phyloP scores from a whole-genome alignment of 1,284 basidiomycete genomes.

The Ustilago trichophora region DNA sequence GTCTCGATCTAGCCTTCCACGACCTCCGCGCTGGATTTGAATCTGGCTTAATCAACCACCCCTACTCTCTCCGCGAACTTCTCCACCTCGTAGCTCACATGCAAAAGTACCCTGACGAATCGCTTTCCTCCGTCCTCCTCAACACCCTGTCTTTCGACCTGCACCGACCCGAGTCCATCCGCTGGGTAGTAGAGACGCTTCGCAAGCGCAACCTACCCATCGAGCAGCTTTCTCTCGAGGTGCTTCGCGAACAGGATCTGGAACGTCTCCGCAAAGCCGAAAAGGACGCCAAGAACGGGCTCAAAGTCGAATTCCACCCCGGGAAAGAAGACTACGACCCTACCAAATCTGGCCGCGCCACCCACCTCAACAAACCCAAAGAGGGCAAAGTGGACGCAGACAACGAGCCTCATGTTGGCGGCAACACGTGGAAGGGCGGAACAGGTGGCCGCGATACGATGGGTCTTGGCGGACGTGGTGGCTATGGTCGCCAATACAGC shows the following conservation, averaged over 20 bases:
- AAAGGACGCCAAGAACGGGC: slow-evolving; percentile 32
- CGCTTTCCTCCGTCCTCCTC: slow-evolving; percentile 64
- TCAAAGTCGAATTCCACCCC: slow-evolving; percentile 49
- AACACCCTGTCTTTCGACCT: slow-evolving; percentile 67
- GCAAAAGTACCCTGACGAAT: slow-evolving; percentile 63
- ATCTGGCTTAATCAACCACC: slow-evolving; percentile 63
- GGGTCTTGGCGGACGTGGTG: slow-evolving; percentile 65
- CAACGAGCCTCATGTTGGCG: slow-evolving; percentile 65
- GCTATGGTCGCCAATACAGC: slow-evolving; percentile 58
- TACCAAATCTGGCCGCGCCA: slow-evolving; percentile 45
- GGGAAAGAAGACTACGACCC: slow-evolving; percentile 53
- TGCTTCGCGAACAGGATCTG: slow-evolving; percentile 44
- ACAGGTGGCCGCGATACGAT: slow-evolving; percentile 66
- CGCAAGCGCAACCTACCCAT: slow-evolving; percentile 57
- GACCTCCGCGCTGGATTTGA: slow-evolving; percentile 67
- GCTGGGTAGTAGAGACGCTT: slow-evolving; percentile 61
- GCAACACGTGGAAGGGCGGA: slow-evolving; percentile 67
- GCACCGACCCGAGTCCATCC: slow-evolving; percentile 65
- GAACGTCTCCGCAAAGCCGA: slow-evolving; percentile 25
- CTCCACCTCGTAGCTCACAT: slow-evolving; percentile 67
- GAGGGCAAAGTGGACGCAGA: slow-evolving; percentile 64
- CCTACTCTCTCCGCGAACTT: slow-evolving; percentile 66
- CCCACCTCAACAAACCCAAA: slow-evolving; percentile 62
- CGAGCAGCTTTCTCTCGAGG: slow-evolving; percentile 55
- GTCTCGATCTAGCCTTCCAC: slow-evolving; percentile 65